These are phyloP conservation scores for Yueomyces sp. DNA, from an alignment of 805 yeast genomes.

Conservation along the genomic window DNA sequence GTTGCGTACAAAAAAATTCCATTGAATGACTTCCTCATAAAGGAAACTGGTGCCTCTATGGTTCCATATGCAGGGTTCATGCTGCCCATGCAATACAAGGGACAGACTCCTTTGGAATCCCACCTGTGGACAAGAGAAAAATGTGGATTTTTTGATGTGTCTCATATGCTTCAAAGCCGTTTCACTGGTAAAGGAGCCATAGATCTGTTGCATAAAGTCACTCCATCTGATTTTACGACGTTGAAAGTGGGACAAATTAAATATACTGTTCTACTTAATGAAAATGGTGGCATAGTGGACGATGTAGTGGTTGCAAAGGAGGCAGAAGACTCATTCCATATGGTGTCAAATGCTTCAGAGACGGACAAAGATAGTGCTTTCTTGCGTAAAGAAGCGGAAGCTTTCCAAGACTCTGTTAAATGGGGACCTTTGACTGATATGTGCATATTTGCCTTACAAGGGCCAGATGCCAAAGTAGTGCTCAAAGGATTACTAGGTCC, in stretches of 20 bases:
- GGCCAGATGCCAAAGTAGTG: conserved; percentile 67
- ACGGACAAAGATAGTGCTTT: conserved; percentile 66
- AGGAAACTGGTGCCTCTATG: conserved; percentile 67
- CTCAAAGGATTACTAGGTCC: conserved; percentile 47
- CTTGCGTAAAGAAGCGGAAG: conserved; percentile 36
- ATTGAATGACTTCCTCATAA: conserved; percentile 61
- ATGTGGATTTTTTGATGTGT: conserved; percentile 90
- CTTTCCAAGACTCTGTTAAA: conserved; percentile 21
- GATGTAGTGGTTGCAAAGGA: conserved; percentile 84
- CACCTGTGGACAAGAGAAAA: conserved; percentile 86
- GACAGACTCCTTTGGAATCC: conserved; percentile 81
- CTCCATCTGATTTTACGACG: conserved; percentile 72
- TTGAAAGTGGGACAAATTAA: conserved; percentile 51
- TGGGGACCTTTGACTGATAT: conserved; percentile 44
- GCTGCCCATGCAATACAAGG: conserved; percentile 84
- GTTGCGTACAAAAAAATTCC: conserved; percentile 49
- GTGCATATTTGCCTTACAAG: conserved; percentile 81
- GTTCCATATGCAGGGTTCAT: conserved; percentile 94
- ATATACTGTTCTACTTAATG: conserved; percentile 58
- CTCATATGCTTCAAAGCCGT: conserved; percentile 92
- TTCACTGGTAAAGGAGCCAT: conserved; percentile 57
- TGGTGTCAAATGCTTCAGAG: conserved; percentile 95
- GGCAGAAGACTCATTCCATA: conserved; percentile 47
- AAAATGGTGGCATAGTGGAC: conserved; percentile 83
- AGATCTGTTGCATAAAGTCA: conserved; percentile 57